phyloP scores from a whole-genome alignment of 768 basidiomycete genomes.

The Mycena maculata region DNA sequence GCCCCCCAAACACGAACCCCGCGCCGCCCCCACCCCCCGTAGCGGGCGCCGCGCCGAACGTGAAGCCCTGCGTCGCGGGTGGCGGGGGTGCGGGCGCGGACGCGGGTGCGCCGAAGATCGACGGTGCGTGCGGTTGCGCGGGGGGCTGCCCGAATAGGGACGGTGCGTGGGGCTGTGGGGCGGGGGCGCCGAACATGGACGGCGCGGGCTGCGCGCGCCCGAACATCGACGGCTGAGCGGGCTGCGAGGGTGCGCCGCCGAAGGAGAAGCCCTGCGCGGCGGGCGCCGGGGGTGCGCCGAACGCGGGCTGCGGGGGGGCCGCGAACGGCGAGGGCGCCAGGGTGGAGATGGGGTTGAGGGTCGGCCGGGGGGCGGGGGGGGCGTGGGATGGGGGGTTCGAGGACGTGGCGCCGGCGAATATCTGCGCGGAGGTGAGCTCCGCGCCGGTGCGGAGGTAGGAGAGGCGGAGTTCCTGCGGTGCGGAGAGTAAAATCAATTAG shows the following conservation, averaged over 20 bases:
- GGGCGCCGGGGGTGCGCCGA: neutral
- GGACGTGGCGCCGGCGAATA: conserved; percentile 15
- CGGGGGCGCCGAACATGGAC: too few relatives aligned
- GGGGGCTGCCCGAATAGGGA: too few relatives aligned
- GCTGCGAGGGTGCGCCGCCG: conserved; percentile 2
- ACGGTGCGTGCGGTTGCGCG: too few relatives aligned
- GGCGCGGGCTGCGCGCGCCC: neutral
- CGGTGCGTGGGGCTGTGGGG: too few relatives aligned
- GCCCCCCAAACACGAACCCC: conserved; percentile 18
- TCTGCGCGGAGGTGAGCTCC: conserved; percentile 34
- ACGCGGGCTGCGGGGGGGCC: neutral
- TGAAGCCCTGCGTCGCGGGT: too few relatives aligned
- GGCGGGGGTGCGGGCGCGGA: too few relatives aligned
- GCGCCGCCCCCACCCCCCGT: neutral
- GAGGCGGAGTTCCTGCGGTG: conserved; percentile 55
- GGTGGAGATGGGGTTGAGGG: neutral
- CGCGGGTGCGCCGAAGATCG: too few relatives aligned
- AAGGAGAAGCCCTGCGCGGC: conserved; percentile 11
- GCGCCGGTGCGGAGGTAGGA: conserved; percentile 47
- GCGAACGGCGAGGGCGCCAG: neutral
- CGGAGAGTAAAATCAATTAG: neutral
- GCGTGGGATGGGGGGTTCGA: too few relatives aligned
- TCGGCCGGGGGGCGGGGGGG: neutral
- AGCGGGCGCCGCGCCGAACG: conserved; percentile 16
- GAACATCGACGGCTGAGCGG: too few relatives aligned